Evolutionary conservation across 306 rosid species (phyloP), one percentile per base, ranked within the genome.

Genomic region (Gastrolobium bilobum): DNA sequence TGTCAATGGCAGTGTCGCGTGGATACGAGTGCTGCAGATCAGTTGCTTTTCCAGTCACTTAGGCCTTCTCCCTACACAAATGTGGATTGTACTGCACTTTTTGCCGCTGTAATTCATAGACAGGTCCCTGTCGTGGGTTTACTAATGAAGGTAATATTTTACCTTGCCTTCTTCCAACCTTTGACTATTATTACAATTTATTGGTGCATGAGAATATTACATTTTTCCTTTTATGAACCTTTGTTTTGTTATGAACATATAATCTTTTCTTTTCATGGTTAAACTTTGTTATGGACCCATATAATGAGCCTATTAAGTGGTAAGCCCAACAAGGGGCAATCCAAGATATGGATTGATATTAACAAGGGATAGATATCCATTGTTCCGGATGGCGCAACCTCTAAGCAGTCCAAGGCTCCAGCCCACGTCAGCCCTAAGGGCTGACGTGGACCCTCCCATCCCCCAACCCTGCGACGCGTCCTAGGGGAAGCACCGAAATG

Each of bases 91-190:
- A 84, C 89, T 29, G 91, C 91, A 48, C 91, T 89, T 10, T 84
- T 85, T 66, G 94, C 97, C 31, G 94, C 97, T 60, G 89, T 88
- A 30, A 90, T 88, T 86, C 86, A 91, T 54, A 85, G 97, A 81
- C 93, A 91, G 88, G 85, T 85, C 68, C 78, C 90, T 31, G 73
- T 85, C 6, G 92, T 91, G 4, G 85, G 75, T 66, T 83, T 89
- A 75, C 92, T 91, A n/a, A 78, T 91, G 44, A 87, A 86, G 92
- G 97, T 88, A 76, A 81, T 40, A 52, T 35, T 75, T 78, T 47
- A 73, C 66, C 14, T 42, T 29, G 43, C 68, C 29, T 40, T 14
- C 26, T 29, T 73, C 44, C 7, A 14, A 33, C n/a, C n/a, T n/a
- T n/a, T n/a, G n/a, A n/a, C n/a, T n/a, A n/a, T n/a, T 56, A 8